Base-by-base conservation (phyloP, 2,329 filamentous ascomycete species). In the Botryotinia globosa region DNA sequence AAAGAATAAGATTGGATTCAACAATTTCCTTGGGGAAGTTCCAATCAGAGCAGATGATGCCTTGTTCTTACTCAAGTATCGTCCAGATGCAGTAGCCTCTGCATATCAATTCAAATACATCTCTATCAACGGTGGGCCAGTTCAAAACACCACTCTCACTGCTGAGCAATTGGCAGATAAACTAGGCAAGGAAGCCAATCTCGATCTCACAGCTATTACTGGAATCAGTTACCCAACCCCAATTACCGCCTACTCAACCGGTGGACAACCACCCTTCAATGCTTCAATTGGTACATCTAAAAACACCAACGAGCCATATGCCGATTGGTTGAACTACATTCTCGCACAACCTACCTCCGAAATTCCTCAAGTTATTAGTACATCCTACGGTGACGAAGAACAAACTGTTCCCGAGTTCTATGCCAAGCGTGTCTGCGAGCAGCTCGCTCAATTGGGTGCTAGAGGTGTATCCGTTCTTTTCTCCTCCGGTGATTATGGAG, bases 321-420 rank as follows among this genome's bases (percentile, higher is more conserved):
- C 89, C 1, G 85, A 86, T 51, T 85, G 87, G 75, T 81, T 89
- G 10, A 81, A 87, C 64, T 83, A 85, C 72, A 79, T 90, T 20
- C 80, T 89, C 1, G 78, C 82, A 0, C 83, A 86, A 61, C 78
- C 81, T 12, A 79, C 42, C 14, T 39, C 67, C 20, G 67, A 84
- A 32, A 77, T 89, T 22, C 88, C 88, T 0, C 86, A 87, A 69
- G 85, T 89, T 3, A 82, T 90, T 20, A 86, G 85, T 64, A 84
- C 88, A 32, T 88, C 86, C 22, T 90, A 89, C 77, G 86, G 84
- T 22, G 88, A 90, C 75, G 85, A 89, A 75, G 88, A 90, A 80
- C 83, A 87, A 66, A 84, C 85, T 0, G 86, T 90, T 0, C 87
- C 87, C 2, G 75, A 75, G 20, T 80, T 82, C 2, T 89, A 89